A percentile compares a stretch with the other conserved stretches of the same genome.
phyloP scores from a whole-genome alignment of 805 yeast species.

The Brettanomyces naardenensis region DNA sequence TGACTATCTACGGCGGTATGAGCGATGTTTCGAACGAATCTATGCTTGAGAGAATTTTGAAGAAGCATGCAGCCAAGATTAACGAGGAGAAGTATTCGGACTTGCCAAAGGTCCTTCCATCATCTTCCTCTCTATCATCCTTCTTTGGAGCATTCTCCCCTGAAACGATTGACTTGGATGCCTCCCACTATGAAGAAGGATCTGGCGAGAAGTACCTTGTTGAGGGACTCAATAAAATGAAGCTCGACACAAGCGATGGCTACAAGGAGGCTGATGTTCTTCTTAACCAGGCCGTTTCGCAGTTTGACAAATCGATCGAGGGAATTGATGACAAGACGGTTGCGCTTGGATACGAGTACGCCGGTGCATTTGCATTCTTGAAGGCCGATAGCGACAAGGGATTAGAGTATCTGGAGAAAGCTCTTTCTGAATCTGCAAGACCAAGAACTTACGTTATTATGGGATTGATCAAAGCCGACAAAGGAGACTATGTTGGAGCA shows the following conservation, averaged over 20 bases:
- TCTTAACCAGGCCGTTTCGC: slow-evolving; percentile 51
- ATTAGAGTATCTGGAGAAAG: slow-evolving; percentile 51
- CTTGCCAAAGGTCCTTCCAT: slow-evolving; percentile 56
- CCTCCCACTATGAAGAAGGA: slow-evolving; percentile 41
- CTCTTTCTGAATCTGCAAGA: slow-evolving; percentile 64
- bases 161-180: slow-evolving; percentile 38
- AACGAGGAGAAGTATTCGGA: slow-evolving; percentile 52
- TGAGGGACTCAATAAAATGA: slow-evolving; percentile 50
- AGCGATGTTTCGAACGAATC: slow-evolving; percentile 64
- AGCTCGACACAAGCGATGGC: slow-evolving; percentile 43
- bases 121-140: slow-evolving; percentile 75
- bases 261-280: slow-evolving; percentile 55
- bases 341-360: slow-evolving; percentile 75
- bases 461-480: slow-evolving; percentile 79
- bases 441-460: slow-evolving; percentile 75
- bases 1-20: slow-evolving; percentile 79
- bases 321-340: slow-evolving; percentile 32
- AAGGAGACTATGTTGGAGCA: slow-evolving; percentile 54
- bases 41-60: slow-evolving; percentile 80
- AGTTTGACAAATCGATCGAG: slow-evolving; percentile 24
- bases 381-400: slow-evolving; percentile 66
- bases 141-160: slow-evolving; percentile 80
- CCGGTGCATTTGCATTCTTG: slow-evolving; percentile 78
- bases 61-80: slow-evolving; percentile 66
- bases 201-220: slow-evolving; percentile 58